Base-by-base conservation (phyloP, 768 basidiomycete genomes). In the Rickenella mellea region DNA sequence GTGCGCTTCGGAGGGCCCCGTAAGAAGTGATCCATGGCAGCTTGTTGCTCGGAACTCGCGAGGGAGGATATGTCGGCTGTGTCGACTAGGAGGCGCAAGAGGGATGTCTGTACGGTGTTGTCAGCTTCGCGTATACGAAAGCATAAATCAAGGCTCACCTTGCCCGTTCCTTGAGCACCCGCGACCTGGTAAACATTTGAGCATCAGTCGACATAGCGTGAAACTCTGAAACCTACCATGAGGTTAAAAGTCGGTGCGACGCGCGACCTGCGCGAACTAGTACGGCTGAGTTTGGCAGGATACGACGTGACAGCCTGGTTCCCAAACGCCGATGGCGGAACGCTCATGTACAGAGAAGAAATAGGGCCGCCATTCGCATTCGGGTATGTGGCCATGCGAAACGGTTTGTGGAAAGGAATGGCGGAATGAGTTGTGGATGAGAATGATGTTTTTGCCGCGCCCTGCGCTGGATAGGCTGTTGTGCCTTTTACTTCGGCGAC, bases 361-460 rank as follows among this genome's bases (percentile, higher is more conserved):
- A 87, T 88, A 39, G 74, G 61, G 39, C 57, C 63, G 28, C 68
- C 69, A 51, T 69, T 64, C 5, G 48, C 58, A 35, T 65, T 58
- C 51, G 64, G 69, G 58, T 69, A 69, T 70, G 64, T 52, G 62
- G 64, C 64, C 17, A 44, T 46, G 58, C 80, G 73, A 70, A 85
- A 86, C 36, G 86, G 86, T 74, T 83, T 84, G 62, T 89, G 84
- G 71, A 87, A 88, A 51, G 78, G 71, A 60, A 83, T 80, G 54
- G 80, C 67, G 58, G 62, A 56, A 43, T 62, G 62, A 57, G 71
- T 65, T 61, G 61, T 51, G 45, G 68, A 68, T 54, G 72, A 67
- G 56, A 84, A 71, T 60, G 78, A 80, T 56, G 71, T 74, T 70
- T 75, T 80, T 49, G 71, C 66, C 68, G 82, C 80, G 78, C 80